A percentile compares a stretch with the other conserved stretches of the same genome.
These are phyloP conservation scores for Phoma sp. DNA, from an alignment of 2,329 filamentous ascomycete genomes.

Conservation along the genomic window DNA sequence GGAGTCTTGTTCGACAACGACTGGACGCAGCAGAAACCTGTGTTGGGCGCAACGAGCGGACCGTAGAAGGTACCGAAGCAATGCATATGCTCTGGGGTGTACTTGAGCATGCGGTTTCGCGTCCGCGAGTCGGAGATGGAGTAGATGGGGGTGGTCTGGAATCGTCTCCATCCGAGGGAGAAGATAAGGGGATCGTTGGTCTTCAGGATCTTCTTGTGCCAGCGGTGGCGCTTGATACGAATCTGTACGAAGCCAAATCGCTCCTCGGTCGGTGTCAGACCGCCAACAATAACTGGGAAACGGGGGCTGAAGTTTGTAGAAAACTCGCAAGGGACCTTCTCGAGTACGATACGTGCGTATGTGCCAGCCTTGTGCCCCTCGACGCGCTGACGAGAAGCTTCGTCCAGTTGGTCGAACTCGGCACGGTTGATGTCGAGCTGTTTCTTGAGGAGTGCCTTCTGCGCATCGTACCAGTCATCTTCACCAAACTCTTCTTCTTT, in stretches of 20 bases:
- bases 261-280: constrained; percentile 91
- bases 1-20: constrained; percentile 83
- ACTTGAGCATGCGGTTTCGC: constrained; percentile 97
- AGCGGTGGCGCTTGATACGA: constrained; percentile 94
- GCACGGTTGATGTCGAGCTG: constrained; percentile 96
- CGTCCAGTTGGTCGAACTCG: constrained; percentile 88
- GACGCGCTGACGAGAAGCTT: constrained; percentile 78
- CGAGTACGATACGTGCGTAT: constrained; percentile 89
- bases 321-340: constrained; percentile 90
- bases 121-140: constrained; percentile 93
- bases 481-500: constrained; percentile 83
- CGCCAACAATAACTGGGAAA: constrained; percentile 86
- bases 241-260: constrained; percentile 95
- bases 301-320: constrained; percentile 80
- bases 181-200: constrained; percentile 98
- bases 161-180: constrained; percentile 93
- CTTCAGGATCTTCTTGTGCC: constrained; percentile 99
- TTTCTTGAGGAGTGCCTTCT: constrained; percentile 94
- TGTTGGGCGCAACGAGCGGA: constrained; percentile 92
- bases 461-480: constrained; percentile 97
- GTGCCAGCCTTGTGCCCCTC: constrained; percentile 92
- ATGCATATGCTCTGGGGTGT: constrained; percentile 99
- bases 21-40: constrained; percentile 93
- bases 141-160: constrained; percentile 92
- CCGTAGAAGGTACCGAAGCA: constrained; percentile 97